Evolutionary conservation across 2,329 filamentous ascomycete genomes (phyloP).

Genomic region (Passalora sequoiae): DNA sequence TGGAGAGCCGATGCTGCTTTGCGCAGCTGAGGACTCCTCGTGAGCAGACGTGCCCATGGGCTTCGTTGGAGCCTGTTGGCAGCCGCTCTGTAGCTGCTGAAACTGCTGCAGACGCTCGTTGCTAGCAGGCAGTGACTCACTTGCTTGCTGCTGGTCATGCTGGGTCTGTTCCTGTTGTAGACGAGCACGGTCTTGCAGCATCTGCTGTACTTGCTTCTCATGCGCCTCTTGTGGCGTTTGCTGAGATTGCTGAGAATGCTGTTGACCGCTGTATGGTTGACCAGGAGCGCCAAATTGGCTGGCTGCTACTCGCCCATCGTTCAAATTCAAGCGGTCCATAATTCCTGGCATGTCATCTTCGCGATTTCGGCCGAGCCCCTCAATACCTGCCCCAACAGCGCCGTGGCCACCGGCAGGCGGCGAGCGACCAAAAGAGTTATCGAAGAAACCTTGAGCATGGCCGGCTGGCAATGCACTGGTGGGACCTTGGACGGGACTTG

Average conservation of each 20-base stretch:
- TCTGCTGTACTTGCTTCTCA: conserved; percentile 53
- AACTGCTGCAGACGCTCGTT: conserved; percentile 77
- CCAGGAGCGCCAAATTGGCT: conserved; percentile 45
- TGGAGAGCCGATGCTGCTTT: conserved; percentile 23
- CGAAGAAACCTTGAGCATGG: conserved; percentile 62
- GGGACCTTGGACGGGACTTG: conserved; percentile 51
- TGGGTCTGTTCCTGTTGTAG: conserved; percentile 59
- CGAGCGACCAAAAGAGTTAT: conserved; percentile 48
- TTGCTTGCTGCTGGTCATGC: conserved; percentile 44
- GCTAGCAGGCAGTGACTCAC: conserved; percentile 40
- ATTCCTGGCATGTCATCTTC: conserved; percentile 66
- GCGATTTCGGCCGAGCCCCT: conserved; percentile 45
- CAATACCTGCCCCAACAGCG: conserved; percentile 42
- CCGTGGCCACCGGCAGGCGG: conserved; percentile 39
- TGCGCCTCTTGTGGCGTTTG: conserved; percentile 42
- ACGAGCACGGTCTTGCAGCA: conserved; percentile 57
- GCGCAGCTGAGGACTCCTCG: conserved; percentile 17
- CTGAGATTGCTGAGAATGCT: conserved; percentile 31
- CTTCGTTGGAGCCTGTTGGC: conserved; percentile 26
- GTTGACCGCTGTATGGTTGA: conserved; percentile 43
- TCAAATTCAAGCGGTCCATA: conserved; percentile 61
- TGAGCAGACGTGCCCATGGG: conserved; percentile 29
- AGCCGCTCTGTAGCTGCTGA: conserved; percentile 61
- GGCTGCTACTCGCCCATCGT: conserved; percentile 45
- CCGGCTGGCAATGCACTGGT: conserved; percentile 17